Evolutionary conservation across 371 early-diverging fungal genomes (phyloP).

Genomic region (Parasitella parasitica): DNA sequence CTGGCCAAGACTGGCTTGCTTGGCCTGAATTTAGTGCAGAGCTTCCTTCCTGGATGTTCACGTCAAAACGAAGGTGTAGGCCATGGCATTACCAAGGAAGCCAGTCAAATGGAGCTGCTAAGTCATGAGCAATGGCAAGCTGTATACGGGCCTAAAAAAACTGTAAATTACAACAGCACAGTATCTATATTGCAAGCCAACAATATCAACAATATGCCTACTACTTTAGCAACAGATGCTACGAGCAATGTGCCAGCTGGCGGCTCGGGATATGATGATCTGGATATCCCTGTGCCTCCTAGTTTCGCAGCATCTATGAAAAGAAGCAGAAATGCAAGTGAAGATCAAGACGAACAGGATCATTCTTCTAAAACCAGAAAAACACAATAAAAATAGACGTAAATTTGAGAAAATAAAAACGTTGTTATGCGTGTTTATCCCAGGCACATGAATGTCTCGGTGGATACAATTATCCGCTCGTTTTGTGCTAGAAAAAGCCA

Average conservation of each 20-base stretch:
- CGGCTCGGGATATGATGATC: slow-evolving; percentile 22
- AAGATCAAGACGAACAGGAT: background rate
- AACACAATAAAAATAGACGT: background rate
- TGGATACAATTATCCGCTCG: no score
- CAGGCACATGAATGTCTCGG: no score
- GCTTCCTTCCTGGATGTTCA: slow-evolving; percentile 28
- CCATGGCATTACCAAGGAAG: slow-evolving; percentile 35
- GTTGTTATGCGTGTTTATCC: no score
- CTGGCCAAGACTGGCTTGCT: slow-evolving; percentile 29
- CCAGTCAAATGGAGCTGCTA: slow-evolving; percentile 34
- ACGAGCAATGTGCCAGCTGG: slow-evolving; percentile 9
- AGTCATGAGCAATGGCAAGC: slow-evolving; percentile 27
- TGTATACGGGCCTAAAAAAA: slow-evolving; percentile 11
- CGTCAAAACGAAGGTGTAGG: slow-evolving; percentile 19
- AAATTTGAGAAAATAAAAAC: no score
- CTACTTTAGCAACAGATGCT: background rate
- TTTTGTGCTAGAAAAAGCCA: no score
- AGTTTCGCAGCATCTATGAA: slow-evolving; percentile 11
- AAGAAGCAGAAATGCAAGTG: background rate
- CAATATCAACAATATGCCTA: background rate
- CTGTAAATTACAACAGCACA: slow-evolving; percentile 11
- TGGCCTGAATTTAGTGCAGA: slow-evolving; percentile 23
- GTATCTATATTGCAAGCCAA: slow-evolving; percentile 5
- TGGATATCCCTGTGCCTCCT: slow-evolving; percentile 18
- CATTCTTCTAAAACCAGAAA: background rate